phyloP scores from a whole-genome alignment of 805 yeast genomes.

The Cyberlindnera maritima region DNA sequence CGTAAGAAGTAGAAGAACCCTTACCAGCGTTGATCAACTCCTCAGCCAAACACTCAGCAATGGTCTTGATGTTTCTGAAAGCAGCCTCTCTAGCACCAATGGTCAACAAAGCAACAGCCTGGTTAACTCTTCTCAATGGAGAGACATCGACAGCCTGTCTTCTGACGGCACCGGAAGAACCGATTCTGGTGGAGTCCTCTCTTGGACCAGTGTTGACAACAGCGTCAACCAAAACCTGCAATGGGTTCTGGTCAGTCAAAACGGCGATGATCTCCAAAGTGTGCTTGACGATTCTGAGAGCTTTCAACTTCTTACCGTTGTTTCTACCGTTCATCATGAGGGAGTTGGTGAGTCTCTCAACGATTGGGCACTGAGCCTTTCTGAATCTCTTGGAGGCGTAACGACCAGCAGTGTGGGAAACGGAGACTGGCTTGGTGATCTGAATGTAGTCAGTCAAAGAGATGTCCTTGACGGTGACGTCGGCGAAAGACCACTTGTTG shows the following conservation, averaged over 20 bases:
- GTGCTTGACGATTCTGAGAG: conserved; percentile 99
- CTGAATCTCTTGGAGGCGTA: conserved; percentile 99
- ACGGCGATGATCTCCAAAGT: conserved; percentile 97
- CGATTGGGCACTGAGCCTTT: conserved; percentile 99
- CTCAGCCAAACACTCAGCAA: conserved; percentile 99
- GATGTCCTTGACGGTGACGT: conserved; percentile 95
- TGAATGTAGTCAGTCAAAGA: conserved; percentile 98
- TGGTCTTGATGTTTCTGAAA: conserved; percentile 99
- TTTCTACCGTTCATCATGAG: conserved; percentile 99
- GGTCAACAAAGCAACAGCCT: conserved; percentile 96
- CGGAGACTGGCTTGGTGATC: conserved; percentile 95
- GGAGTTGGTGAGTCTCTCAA: conserved; percentile 99
- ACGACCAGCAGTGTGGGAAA: conserved; percentile 99
- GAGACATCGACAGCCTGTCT: conserved; percentile 99
- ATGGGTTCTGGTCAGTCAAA: conserved; percentile 98
- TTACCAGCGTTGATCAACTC: conserved; percentile 99
- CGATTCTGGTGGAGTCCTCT: conserved; percentile 99
- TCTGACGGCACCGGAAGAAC: conserved; percentile 99
- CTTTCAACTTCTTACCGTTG: conserved; percentile 99
- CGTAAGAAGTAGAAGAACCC: conserved; percentile 99
- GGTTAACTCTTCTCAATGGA: conserved; percentile 99
- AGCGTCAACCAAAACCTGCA: conserved; percentile 99
- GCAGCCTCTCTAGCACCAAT: conserved; percentile 99
- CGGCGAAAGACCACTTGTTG: conserved; percentile 99
- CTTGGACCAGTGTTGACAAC: conserved; percentile 99